These are phyloP conservation scores for Parathielavia hyrcaniae DNA, from an alignment of 495 filamentous ascomycete genomes.

Conservation along the genomic window DNA sequence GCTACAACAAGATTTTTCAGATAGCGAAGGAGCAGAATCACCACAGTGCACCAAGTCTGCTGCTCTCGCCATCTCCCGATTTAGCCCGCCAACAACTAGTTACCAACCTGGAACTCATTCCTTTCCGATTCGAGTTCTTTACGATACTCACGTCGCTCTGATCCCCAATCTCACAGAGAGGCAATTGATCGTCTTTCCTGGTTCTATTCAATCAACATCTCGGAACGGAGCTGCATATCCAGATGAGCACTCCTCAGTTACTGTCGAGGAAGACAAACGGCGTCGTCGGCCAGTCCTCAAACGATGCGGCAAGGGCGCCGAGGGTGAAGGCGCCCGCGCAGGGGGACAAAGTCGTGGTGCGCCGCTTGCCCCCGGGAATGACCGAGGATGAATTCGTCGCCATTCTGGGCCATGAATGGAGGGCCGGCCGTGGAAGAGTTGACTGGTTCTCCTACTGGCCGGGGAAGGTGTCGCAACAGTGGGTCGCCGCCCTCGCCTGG, in stretches of 20 bases:
- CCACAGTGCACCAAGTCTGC: too few relatives aligned
- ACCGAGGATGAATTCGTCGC: slow-evolving; percentile 71
- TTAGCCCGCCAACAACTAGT: too few relatives aligned
- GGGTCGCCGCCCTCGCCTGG: slow-evolving; percentile 23
- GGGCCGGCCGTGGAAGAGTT: slow-evolving; percentile 65
- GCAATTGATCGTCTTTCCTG: too few relatives aligned
- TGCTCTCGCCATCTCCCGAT: too few relatives aligned
- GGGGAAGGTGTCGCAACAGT: slow-evolving; percentile 90
- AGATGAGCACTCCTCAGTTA: slow-evolving; percentile 34
- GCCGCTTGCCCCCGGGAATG: slow-evolving; percentile 78
- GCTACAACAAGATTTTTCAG: too few relatives aligned
- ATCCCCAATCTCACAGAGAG: not conserved
- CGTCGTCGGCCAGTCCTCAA: slow-evolving; percentile 27
- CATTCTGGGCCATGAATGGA: slow-evolving; percentile 78
- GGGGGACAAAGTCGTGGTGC: slow-evolving; percentile 77
- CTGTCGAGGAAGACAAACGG: slow-evolving; percentile 34
- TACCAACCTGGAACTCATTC: too few relatives aligned
- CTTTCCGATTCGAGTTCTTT: too few relatives aligned
- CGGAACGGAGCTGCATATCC: slow-evolving; percentile 2
- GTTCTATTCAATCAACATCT: too few relatives aligned
- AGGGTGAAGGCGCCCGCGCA: slow-evolving; percentile 53
- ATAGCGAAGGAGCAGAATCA: too few relatives aligned
- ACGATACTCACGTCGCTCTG: too few relatives aligned
- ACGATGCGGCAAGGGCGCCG: slow-evolving; percentile 46
- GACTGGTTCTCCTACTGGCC: slow-evolving; percentile 74